Conservation (phyloP, 2,329 filamentous ascomycete species). For the Aspergillus fructus region DNA sequence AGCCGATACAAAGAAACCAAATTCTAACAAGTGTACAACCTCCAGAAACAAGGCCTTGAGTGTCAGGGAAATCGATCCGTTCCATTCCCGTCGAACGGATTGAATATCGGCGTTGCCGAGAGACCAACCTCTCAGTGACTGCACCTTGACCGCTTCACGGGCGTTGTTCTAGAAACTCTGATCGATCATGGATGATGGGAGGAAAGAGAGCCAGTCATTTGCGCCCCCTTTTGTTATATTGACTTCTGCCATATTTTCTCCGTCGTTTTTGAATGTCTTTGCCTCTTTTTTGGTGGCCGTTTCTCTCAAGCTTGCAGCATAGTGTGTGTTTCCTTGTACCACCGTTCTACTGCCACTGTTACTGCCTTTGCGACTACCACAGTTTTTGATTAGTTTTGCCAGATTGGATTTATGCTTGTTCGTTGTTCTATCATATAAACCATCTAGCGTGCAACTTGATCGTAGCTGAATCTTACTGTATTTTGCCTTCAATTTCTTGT, state of each 20-base stretch:
- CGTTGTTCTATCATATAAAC: background rate
- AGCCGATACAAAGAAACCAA: background rate
- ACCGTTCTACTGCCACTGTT: background rate
- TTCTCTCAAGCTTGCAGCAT: background rate
- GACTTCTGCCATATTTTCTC: background rate
- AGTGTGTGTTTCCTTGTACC: background rate
- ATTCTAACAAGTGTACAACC: background rate
- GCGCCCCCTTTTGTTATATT: background rate
- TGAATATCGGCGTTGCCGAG: background rate
- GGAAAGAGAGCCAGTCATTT: background rate
- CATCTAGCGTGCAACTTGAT: background rate
- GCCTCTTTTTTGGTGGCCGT: background rate
- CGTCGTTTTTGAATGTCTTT: background rate
- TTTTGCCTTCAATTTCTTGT: background rate
- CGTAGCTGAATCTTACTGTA: constrained; percentile 1
- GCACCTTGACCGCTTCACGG: background rate
- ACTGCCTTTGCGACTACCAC: background rate
- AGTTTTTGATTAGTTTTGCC: background rate
- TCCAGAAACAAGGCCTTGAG: background rate
- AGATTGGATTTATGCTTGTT: background rate
- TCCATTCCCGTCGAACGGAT: background rate
- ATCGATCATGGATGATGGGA: background rate
- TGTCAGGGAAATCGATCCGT: background rate
- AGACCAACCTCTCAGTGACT: background rate
- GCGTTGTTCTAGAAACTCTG: background rate